These are phyloP conservation scores for Sugiyamaella paludigena DNA, from an alignment of 1,139 yeast species.

Conservation along the genomic window DNA sequence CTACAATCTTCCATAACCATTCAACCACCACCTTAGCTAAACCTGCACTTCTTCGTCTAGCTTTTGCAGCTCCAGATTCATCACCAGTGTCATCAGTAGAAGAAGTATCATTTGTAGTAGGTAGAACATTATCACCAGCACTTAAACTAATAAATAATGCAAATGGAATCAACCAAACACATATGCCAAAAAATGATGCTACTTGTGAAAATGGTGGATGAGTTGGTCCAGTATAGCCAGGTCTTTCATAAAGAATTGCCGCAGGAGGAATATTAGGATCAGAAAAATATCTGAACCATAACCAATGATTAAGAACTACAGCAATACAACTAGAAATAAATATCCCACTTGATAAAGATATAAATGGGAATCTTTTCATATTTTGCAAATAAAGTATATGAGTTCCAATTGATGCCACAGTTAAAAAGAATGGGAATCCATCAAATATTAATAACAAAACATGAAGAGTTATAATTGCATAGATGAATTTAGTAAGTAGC, in stretches of 20 bases:
- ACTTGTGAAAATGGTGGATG: constrained; percentile 84
- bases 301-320: constrained; percentile 75
- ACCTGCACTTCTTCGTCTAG: constrained; percentile 46
- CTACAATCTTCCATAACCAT: constrained; percentile 49
- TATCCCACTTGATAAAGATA: constrained; percentile 63
- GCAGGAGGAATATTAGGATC: constrained; percentile 56
- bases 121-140: constrained; percentile 88
- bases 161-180: constrained; percentile 94
- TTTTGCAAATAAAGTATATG: constrained; percentile 75
- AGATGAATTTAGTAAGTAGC: constrained; percentile 60
- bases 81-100: constrained; percentile 23
- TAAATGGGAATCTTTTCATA: constrained; percentile 77
- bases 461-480: constrained; percentile 53
- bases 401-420: constrained; percentile 63
- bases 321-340: constrained; percentile 70
- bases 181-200: constrained; percentile 88
- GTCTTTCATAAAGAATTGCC: constrained; percentile 32
- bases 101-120: constrained; percentile 38
- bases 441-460: constrained; percentile 65
- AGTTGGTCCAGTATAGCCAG: constrained; percentile 47
- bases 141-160: constrained; percentile 87
- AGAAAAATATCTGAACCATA: constrained; percentile 88
- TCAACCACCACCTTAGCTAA: constrained; percentile 66
- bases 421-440: constrained; percentile 68
- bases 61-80: constrained; percentile 35